Evolutionary conservation across 768 basidiomycete species (phyloP), one percentile per base, ranked within the genome.

Genomic region (Crepidotus variabilis): DNA sequence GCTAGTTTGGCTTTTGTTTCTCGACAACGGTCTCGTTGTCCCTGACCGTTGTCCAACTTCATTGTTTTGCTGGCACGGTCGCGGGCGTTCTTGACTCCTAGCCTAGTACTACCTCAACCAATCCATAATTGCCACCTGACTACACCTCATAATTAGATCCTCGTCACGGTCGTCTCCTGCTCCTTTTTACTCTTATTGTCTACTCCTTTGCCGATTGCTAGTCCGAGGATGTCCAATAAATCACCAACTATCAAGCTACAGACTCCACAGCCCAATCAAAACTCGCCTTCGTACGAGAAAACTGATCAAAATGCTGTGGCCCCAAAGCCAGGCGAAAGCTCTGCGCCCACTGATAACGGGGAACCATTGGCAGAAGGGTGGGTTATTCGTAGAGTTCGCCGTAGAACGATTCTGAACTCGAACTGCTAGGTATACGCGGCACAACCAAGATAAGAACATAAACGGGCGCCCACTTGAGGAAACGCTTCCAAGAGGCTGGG

Each of bases 401-500:
- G 14, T 49, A 49, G 6, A 2, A 14, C n/a, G 20, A 49, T 49
- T 5, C 14, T 18, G 22, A 49, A 14, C 14, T 22, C 5, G 6
- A 49, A 14, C 14, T 28, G 24, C 5, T 13, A 49, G 14, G 9
- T 51, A 28, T 10, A 10, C 50, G 54, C 6, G 59, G 23, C 21
- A 9, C 8, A 45, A 32, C 28, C 50, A 57, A 18, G 53, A 55
- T 24, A 11, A 11, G 39, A 43, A 43, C 39, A 53, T 32, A 33
- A 43, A n/a, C 14, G 22, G 39, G 3, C 10, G 10, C 46, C 9
- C 35, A 35, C 20, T 14, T 1, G 33, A 34, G 35, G 48, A 23
- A 43, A 28, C 59, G 8, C 61, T 67, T 35, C 66, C 66, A 6
- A 48, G 55, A 34, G 66, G 66, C 24, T 67, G 66, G 66, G 66